phyloP scores from a whole-genome alignment of 164 flowering plant species.

The Annona cherimola region DNA sequence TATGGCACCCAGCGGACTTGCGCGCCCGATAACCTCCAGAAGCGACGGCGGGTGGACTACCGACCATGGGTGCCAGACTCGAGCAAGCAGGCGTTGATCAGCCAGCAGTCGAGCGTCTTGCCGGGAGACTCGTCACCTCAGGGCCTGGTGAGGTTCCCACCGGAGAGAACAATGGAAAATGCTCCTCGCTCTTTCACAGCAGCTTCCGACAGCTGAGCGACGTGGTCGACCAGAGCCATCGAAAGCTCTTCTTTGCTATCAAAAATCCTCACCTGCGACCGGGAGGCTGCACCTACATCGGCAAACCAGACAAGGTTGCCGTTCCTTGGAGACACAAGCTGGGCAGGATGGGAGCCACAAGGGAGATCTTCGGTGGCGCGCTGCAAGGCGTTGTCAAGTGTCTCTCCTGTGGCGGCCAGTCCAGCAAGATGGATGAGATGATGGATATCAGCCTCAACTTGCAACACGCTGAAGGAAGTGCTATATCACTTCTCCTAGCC shows the following conservation, averaged over 20 bases:
- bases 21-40: slow-evolving; percentile 37
- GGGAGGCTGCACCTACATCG: too few species aligned
- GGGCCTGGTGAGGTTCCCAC: slow-evolving; percentile 71
- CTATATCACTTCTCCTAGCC: slow-evolving; percentile 75
- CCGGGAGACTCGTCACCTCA: slow-evolving; percentile 27
- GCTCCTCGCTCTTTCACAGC: slow-evolving; percentile 27
- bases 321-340: too few species aligned
- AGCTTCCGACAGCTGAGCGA: slow-evolving; percentile 24
- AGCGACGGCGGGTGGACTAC: slow-evolving; percentile 57
- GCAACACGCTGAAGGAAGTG: slow-evolving; percentile 60
- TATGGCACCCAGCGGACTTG: not conserved
- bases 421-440: slow-evolving; percentile 85
- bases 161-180: slow-evolving; percentile 27
- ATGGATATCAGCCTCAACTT: slow-evolving; percentile 95
- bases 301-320: too few species aligned
- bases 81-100: slow-evolving; percentile 35
- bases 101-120: slow-evolving; percentile 35
- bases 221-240: slow-evolving; percentile 17
- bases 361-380: slow-evolving; percentile 91
- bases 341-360: too few species aligned
- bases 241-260: slow-evolving; percentile 28
- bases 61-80: slow-evolving; percentile 65
- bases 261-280: slow-evolving; percentile 21
- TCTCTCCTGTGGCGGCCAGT: slow-evolving; percentile 64
- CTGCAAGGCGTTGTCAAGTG: slow-evolving; percentile 93